Percentiles rank a stretch among this genome's conserved stretches.
phyloP scores from a whole-genome alignment of 179 eudicot genomes.

The Actinidia arguta region DNA sequence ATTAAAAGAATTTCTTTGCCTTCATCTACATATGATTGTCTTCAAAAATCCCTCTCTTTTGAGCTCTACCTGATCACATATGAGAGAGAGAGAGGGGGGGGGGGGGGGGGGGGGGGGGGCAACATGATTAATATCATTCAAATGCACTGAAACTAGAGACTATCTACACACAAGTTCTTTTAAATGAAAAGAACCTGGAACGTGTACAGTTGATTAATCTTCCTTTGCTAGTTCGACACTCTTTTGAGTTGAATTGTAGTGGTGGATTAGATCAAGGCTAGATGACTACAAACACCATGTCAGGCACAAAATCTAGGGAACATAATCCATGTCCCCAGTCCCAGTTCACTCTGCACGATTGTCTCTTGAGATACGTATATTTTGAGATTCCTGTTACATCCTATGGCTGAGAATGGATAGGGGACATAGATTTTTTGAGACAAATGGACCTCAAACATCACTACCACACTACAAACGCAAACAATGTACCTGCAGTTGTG shows the following conservation, averaged over 20 bases:
- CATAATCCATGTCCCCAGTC: neutral
- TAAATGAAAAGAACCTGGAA: neutral
- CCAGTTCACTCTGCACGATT: neutral
- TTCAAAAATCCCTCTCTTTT: neutral
- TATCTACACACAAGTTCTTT: neutral
- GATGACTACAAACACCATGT: neutral
- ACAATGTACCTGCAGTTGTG: constrained; percentile 57
- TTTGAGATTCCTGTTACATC: neutral
- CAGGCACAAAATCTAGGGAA: constrained; percentile 4
- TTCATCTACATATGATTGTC: too few species aligned
- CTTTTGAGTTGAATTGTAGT: constrained; percentile 12
- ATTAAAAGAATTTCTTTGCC: too few species aligned
- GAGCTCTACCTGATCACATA: too few species aligned
- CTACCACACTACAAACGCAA: neutral
- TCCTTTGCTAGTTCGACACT: constrained; percentile 8
- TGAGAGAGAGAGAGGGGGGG: too few species aligned
- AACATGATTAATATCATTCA: neutral
- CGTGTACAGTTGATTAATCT: constrained; percentile 4
- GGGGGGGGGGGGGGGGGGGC: neutral
- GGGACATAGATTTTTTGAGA: neutral
- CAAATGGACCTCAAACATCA: neutral
- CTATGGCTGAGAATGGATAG: neutral
- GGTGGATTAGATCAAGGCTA: neutral
- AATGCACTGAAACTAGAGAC: neutral
- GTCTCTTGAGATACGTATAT: neutral